These are phyloP conservation scores for Moniliella sp. DNA, from an alignment of 1,284 basidiomycete genomes.

Conservation along the genomic window DNA sequence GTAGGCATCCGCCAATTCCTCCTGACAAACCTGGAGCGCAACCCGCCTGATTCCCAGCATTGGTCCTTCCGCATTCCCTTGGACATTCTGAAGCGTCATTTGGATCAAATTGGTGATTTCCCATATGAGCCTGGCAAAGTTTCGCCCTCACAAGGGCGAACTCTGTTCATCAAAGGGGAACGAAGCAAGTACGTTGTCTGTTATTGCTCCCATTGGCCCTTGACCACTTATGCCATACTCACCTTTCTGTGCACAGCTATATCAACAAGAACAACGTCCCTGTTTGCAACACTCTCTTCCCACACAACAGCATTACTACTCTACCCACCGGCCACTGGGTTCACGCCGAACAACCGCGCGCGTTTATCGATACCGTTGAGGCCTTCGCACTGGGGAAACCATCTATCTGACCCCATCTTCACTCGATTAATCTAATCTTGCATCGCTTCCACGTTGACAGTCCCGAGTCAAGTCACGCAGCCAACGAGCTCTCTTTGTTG, in stretches of 20 bases:
- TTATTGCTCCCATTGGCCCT: neutral
- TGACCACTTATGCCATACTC: neutral
- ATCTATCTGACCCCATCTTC: too few species aligned
- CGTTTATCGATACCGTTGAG: constrained; percentile 30
- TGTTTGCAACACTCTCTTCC: constrained; percentile 47
- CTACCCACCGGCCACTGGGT: constrained; percentile 37
- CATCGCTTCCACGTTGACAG: too few species aligned
- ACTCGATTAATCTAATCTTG: too few species aligned
- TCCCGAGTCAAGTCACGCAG: too few species aligned
- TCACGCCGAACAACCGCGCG: constrained; percentile 33
- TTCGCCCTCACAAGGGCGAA: constrained; percentile 38
- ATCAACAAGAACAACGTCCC: constrained; percentile 47
- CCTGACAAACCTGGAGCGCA: constrained; percentile 50
- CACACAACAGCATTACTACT: constrained; percentile 37
- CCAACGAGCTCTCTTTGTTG: too few species aligned
- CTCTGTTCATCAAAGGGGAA: constrained; percentile 54
- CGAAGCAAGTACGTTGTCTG: constrained; percentile 40
- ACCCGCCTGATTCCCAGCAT: constrained; percentile 21
- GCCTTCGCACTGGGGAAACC: constrained; percentile 11
- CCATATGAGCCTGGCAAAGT: constrained; percentile 38
- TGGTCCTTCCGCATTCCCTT: constrained; percentile 53
- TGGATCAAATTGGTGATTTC: constrained; percentile 52
- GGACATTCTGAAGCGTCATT: constrained; percentile 44
- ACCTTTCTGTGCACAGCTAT: constrained; percentile 41
- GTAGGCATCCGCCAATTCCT: constrained; percentile 53